Evolutionary conservation across 1,284 basidiomycete species (phyloP), one percentile per base, ranked within the genome.

Genomic region (Ustilago loliicola): DNA sequence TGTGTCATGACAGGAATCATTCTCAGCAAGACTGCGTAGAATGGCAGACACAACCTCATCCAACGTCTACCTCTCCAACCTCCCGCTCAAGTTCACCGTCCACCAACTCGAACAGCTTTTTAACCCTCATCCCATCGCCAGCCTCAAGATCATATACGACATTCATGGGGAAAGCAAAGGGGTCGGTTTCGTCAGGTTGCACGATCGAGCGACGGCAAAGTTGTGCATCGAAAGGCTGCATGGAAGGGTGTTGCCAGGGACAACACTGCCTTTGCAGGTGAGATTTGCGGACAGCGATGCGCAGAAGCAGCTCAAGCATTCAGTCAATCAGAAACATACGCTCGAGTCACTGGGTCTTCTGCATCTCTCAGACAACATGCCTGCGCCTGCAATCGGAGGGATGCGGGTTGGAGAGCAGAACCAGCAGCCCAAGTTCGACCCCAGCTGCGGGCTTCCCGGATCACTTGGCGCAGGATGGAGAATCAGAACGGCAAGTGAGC

Each of bases 241-340:
- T 40, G 80, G 80, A 13, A 69, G 69, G 7, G 59, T 80, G 11
- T 59, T 82, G 19, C 72, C 75, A 2, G 75, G 76, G 1, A 76
- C 72, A 17, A 74, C 72, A 13, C 55, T 76, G 47, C 77, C 80
- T 17, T 55, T 84, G 17, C 80, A 81, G 38, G 81, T 77, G 15
- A 57, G 83, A 19, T 84, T 84, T 47, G 83, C 83, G 17, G 83
- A 84, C 52, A 82, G 80, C 62, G 83, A 84, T 42, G 80, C 70
- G 27, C 83, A 84, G 60, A 82, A 80, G 57, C 68, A 70, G 9
- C 72, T 81, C 61, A 80, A 80, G 51, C 63, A 75, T n/a, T 63
- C 61, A n/a, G 71, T 68, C 1, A 51, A 52, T 60, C 70, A 70
- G 61, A 72, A 77, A 62, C 68, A 77, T 5, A 77, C 78, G 32